Evolutionary conservation across 78 protist species (phyloP), one percentile per base, ranked within the genome.

Genomic region (Tieghemostelium lacteum): DNA sequence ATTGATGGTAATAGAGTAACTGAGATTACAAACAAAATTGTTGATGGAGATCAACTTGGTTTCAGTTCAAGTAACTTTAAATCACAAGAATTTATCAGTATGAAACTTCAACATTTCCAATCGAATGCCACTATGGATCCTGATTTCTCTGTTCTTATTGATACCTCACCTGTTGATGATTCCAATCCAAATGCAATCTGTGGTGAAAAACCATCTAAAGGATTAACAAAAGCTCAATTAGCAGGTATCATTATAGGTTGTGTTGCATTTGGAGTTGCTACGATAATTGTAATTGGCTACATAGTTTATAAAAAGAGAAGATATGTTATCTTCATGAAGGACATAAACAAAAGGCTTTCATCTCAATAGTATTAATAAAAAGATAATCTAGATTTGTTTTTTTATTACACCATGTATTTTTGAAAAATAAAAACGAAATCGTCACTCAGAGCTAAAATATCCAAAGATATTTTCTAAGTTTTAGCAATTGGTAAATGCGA

Each of bases 31-130:
- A 39, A 12, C 12, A 49, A 24, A 2, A 6, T 3, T 26, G 12
- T 26, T 40, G 65, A 4, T 22, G n/a, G 20, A 34, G 49, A 34
- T n/a, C n/a, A n/a, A n/a, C n/a, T n/a, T n/a, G n/a, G n/a, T n/a
- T n/a, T n/a, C n/a, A n/a, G 7, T 55, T 50, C 0, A 24, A 52
- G 22, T 17, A 3, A 20, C 45, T 31, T 10, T n/a, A n/a, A n/a
- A n/a, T 33, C 19, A 34, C 80, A n/a, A 45, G n/a, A 22, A 24
- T 58, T 26, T 58, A 29, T 77, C 22, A 74, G 87, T 36, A 77
- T 77, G 7, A 64, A 52, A 24, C 12, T 77, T 2, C 87, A 73
- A 0, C 64, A 33, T 22, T 77, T 34, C 19, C 6, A 20, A 1
- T 31, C 31, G 16, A 63, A 42, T 29, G 87, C 36, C 64, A 64